Conservation (phyloP, 2,329 filamentous ascomycete genomes). For the Verticillium longisporum region DNA sequence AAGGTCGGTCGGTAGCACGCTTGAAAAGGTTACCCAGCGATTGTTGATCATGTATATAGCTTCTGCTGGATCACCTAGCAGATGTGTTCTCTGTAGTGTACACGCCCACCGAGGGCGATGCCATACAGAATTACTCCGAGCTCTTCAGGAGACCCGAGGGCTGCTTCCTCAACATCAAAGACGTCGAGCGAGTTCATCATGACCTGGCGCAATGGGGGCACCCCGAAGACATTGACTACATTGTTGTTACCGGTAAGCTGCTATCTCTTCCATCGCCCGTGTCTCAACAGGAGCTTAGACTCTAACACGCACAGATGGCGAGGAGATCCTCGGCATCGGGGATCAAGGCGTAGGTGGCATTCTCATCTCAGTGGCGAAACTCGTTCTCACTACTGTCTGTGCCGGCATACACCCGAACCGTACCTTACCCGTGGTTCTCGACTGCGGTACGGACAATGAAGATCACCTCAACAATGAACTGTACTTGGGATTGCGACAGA, state of each 20-base stretch:
- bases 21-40: background rate
- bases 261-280: background rate
- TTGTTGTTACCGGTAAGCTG: slow-evolving; percentile 69
- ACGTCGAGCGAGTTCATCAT: slow-evolving; percentile 58
- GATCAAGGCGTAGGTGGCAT: slow-evolving; percentile 84
- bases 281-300: slow-evolving; percentile 9
- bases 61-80: slow-evolving; percentile 69
- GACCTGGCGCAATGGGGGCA: slow-evolving; percentile 62
- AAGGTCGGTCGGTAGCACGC: slow-evolving; percentile 36
- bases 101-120: slow-evolving; percentile 83
- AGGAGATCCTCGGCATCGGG: slow-evolving; percentile 79
- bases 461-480: slow-evolving; percentile 67
- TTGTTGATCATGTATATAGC: slow-evolving; percentile 27
- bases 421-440: slow-evolving; percentile 73
- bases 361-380: slow-evolving; percentile 76
- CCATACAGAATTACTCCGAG: slow-evolving; percentile 76
- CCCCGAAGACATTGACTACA: slow-evolving; percentile 75
- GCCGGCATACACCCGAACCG: slow-evolving; percentile 79
- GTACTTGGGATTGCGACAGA: slow-evolving; percentile 68
- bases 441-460: slow-evolving; percentile 81
- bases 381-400: slow-evolving; percentile 76
- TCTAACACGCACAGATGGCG: slow-evolving; percentile 34
- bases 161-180: slow-evolving; percentile 70
- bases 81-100: slow-evolving; percentile 92
- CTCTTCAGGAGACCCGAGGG: slow-evolving; percentile 74